phyloP scores from a whole-genome alignment of 2,329 filamentous ascomycete genomes.

The Cladosporium sp. region DNA sequence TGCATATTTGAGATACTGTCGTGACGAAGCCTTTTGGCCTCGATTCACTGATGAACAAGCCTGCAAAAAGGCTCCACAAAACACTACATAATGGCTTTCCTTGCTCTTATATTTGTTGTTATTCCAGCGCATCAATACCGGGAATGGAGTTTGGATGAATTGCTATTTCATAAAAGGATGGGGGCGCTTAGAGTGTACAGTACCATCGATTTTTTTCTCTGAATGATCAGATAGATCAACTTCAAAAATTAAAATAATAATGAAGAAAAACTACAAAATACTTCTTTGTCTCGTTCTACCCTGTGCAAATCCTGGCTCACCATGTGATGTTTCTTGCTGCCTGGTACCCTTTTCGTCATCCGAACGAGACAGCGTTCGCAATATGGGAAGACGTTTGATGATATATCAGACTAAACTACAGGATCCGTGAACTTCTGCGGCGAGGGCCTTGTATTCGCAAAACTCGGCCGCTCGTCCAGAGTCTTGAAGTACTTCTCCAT shows the following conservation, averaged over 20 bases:
- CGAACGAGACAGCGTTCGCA: neutral
- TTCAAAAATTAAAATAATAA: neutral
- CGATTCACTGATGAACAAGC: neutral
- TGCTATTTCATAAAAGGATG: no score
- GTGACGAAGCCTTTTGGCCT: neutral
- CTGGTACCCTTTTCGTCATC: neutral
- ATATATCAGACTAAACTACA: conserved; percentile 34
- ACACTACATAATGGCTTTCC: conserved; percentile 12
- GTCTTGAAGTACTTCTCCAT: conserved; percentile 50
- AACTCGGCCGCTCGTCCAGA: conserved; percentile 48
- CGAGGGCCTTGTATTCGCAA: conserved; percentile 37
- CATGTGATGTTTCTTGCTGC: neutral
- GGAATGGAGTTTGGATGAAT: neutral
- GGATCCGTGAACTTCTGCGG: conserved; percentile 41
- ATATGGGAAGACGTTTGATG: no score
- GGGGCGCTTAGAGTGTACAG: neutral
- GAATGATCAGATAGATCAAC: neutral
- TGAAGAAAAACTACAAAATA: neutral
- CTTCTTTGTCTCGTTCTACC: neutral
- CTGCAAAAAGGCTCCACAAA: neutral
- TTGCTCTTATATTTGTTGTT: neutral
- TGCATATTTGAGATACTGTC: neutral
- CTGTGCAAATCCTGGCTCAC: neutral
- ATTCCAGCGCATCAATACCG: neutral
- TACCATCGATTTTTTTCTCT: neutral